Percentiles rank a stretch among this genome's conserved stretches.
Evolutionary conservation across 2,329 filamentous ascomycete species (phyloP).

Genomic region (Ilyonectria destructans): DNA sequence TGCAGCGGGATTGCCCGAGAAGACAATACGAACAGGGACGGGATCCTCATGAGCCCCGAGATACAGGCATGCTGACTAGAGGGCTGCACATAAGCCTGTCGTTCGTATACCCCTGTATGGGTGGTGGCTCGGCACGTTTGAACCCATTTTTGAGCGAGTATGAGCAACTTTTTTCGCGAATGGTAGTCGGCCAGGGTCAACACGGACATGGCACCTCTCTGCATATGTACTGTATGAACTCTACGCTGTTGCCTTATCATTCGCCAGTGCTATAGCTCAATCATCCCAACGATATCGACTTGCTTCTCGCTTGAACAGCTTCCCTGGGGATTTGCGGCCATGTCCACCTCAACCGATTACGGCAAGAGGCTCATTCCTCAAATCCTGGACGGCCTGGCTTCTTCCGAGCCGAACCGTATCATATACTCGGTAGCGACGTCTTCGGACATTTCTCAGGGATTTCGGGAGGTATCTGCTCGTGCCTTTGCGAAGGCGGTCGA

Average conservation of each 20-base stretch:
- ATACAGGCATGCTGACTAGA: neutral
- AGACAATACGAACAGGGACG: no score
- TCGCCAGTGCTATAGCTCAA: no score
- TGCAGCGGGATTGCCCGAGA: no score
- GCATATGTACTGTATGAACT: no score
- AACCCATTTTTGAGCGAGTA: neutral
- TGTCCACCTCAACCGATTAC: constrained; percentile 16
- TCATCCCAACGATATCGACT: no score
- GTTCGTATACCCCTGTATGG: neutral
- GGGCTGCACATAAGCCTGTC: neutral
- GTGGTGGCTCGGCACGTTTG: neutral
- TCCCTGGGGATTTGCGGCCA: neutral
- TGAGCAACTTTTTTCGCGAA: neutral
- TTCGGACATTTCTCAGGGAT: constrained; percentile 33
- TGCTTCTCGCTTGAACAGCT: no score
- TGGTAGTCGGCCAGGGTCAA: no score
- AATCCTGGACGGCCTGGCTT: constrained; percentile 50
- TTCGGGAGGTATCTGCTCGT: constrained; percentile 45
- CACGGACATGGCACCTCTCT: no score
- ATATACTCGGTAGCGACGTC: constrained; percentile 46
- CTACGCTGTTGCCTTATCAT: no score
- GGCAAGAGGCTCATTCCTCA: constrained; percentile 49
- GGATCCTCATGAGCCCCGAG: no score
- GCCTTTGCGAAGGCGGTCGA: constrained; percentile 48
- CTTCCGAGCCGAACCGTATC: constrained; percentile 44